Conservation (phyloP, 176 grass and related monocot genomes). For the Aegilops longissima region DNA sequence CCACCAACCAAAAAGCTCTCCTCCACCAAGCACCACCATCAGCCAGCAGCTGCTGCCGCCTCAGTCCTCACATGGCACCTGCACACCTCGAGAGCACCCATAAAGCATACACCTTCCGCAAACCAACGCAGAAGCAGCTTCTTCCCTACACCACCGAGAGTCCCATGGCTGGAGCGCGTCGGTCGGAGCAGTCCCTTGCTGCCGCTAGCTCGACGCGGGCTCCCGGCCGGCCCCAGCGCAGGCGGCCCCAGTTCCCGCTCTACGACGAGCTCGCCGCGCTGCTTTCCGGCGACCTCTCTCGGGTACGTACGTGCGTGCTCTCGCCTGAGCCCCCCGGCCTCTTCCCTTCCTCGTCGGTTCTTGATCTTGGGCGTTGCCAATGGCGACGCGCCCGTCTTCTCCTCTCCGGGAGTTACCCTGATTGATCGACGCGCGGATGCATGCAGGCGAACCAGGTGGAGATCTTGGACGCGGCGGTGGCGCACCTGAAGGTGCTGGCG, state of each 20-base stretch:
- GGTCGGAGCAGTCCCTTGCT: not conserved
- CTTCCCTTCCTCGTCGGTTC: not conserved
- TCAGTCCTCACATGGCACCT: slow-evolving; percentile 27
- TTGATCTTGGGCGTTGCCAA: not conserved
- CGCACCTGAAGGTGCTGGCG: slow-evolving; percentile 29
- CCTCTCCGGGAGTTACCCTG: not conserved
- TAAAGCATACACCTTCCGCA: not conserved
- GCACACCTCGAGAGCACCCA: not conserved
- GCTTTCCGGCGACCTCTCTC: not conserved
- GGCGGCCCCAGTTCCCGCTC: not conserved
- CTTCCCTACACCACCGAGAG: not conserved
- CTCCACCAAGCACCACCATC: not conserved
- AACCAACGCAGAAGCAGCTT: not conserved
- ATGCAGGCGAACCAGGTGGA: not conserved
- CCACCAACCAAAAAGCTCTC: not conserved
- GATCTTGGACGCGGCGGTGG: slow-evolving; percentile 28
- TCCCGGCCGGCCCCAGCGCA: not conserved
- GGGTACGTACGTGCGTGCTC: not conserved
- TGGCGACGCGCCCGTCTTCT: not conserved
- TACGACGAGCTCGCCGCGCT: slow-evolving; percentile 28
- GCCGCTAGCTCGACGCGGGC: not conserved
- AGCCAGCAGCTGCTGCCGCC: not conserved
- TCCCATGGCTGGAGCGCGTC: slow-evolving; percentile 12
- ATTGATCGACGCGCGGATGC: not conserved
- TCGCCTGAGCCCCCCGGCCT: not conserved